Evolutionary conservation across 1,284 basidiomycete species (phyloP), one percentile per base, ranked within the genome.

Genomic region (Cryptococcus amylolentus): DNA sequence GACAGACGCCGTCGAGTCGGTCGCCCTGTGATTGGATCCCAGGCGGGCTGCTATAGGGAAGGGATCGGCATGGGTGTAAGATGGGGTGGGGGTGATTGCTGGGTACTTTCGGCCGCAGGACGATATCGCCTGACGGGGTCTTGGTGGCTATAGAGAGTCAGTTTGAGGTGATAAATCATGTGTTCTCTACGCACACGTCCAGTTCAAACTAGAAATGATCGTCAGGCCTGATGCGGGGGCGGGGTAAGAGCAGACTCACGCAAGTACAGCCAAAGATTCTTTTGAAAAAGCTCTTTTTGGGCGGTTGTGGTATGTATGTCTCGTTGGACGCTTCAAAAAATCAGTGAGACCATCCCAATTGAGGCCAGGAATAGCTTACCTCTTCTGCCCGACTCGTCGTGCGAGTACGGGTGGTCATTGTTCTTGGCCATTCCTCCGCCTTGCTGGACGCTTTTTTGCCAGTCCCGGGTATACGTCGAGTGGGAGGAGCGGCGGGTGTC

Each of bases 101-200:
- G 18, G 31, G 27, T 26, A 12, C 20, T 27, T 9, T 48, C 46
- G 31, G 26, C 10, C 8, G 14, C 4, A 12, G 23, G n/a, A 16
- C 46, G 46, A 18, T 48, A 48, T 28, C 28, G 23, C 12, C 20
- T 27, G 46, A 48, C 46, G n/a, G 46, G 46, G n/a, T 48, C 46
- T 12, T 18, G 9, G 26, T 26, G 23, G 26, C 46, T 48, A 23
- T 12, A 46, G 31, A 9, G 46, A n/a, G 31, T 48, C 46, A 48
- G 46, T 10, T 26, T 28, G 44, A 4, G 26, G 5, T 18, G 4
- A 28, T 12, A 3, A 16, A 46, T 28, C 45, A 27, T 48, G 18
- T n/a, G 12, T 27, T 10, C 2, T 28, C 16, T 9, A 31, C 46
- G 18, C 46, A 48, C 46, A 27, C 46, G 46, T 48, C 46, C 4